Evolutionary conservation across 345 rosid genomes (phyloP).

Genomic region (Murraya paniculata): DNA sequence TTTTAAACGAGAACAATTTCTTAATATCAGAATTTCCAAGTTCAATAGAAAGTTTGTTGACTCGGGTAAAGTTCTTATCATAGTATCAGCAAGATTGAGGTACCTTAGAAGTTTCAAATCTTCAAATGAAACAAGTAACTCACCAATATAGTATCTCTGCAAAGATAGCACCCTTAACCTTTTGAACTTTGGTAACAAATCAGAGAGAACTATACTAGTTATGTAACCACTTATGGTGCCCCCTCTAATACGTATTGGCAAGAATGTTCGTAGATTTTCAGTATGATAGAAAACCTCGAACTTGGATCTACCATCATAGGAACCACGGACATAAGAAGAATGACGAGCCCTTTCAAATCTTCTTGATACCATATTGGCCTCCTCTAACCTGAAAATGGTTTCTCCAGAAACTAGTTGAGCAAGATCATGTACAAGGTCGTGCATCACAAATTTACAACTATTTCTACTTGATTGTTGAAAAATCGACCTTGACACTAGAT

Average conservation of each 20-base stretch:
- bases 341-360: background rate
- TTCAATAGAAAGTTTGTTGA: background rate
- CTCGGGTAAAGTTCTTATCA: background rate
- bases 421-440: background rate
- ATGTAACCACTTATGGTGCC: too few relatives aligned
- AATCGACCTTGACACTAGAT: slow-evolving; percentile 14
- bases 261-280: slow-evolving; percentile 20
- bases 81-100: background rate
- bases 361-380: background rate
- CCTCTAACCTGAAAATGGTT: background rate
- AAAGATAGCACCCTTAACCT: slow-evolving; percentile 22
- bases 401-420: background rate
- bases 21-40: slow-evolving; percentile 19
- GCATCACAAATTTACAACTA: background rate
- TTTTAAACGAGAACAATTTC: slow-evolving; percentile 4
- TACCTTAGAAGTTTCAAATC: background rate
- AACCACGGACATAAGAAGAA: background rate
- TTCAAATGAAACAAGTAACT: slow-evolving; percentile 11
- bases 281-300: background rate
- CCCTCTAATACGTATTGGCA: background rate
- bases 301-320: background rate
- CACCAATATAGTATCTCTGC: background rate
- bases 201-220: background rate
- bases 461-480: background rate
- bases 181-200: slow-evolving; percentile 12